A percentile compares a stretch with the other conserved stretches of the same genome.
Evolutionary conservation across 2,329 filamentous ascomycete species (phyloP).

Genomic region (Claviceps sp.): DNA sequence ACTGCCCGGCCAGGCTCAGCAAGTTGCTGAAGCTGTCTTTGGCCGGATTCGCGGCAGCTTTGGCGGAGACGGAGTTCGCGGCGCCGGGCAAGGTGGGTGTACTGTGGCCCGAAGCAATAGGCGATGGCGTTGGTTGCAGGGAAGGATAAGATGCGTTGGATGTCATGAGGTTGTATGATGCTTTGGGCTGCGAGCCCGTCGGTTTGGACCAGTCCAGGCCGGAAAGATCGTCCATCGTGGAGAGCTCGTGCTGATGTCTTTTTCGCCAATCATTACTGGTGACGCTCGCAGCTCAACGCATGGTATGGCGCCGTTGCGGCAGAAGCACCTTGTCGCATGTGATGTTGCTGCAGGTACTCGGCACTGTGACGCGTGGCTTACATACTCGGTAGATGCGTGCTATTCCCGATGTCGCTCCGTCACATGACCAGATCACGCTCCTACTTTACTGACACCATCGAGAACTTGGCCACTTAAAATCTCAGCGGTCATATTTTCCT

Average conservation of each 20-base stretch:
- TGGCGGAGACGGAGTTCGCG: slow-evolving; percentile 21
- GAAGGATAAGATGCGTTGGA: slow-evolving; percentile 34
- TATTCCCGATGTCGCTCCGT: not conserved
- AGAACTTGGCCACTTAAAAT: too few relatives aligned
- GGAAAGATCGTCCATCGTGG: slow-evolving; percentile 47
- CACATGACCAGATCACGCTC: too few relatives aligned
- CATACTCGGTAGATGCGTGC: not conserved
- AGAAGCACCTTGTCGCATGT: not conserved
- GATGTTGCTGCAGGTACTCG: not conserved
- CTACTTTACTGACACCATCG: too few relatives aligned
- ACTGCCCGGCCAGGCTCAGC: slow-evolving; percentile 39
- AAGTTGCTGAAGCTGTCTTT: slow-evolving; percentile 70
- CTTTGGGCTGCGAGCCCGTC: slow-evolving; percentile 18
- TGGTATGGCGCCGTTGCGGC: not conserved
- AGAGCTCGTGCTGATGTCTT: not conserved
- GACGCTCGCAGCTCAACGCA: slow-evolving; percentile 4
- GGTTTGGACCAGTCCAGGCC: slow-evolving; percentile 45
- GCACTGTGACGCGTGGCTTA: not conserved
- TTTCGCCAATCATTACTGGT: slow-evolving; percentile 4
- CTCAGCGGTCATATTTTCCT: too few relatives aligned
- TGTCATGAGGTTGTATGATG: slow-evolving; percentile 16
- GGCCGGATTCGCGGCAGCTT: slow-evolving; percentile 37
- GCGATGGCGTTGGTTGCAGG: slow-evolving; percentile 42
- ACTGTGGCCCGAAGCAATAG: slow-evolving; percentile 40
- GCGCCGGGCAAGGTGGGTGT: slow-evolving; percentile 40